Evolutionary conservation across 2,329 filamentous ascomycete genomes (phyloP).

Genomic region (Aspergillus hiratsukae): DNA sequence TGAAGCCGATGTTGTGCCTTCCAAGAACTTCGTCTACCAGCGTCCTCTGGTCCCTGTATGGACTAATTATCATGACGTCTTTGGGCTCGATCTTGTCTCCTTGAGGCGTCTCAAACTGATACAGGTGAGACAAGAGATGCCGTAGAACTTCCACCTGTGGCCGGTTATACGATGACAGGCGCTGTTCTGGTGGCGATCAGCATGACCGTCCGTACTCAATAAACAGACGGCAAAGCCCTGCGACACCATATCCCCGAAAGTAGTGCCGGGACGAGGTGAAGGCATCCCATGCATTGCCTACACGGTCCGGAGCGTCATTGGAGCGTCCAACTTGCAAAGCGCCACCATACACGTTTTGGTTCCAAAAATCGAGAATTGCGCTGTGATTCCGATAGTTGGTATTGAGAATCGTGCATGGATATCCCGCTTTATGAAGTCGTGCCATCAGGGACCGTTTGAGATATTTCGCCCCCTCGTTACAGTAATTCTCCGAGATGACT

Average conservation of each 20-base stretch:
- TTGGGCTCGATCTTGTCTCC: neutral
- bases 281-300: neutral
- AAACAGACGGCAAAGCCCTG: neutral
- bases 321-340: neutral
- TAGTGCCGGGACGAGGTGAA: neutral
- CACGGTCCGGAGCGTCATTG: neutral
- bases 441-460: conserved; percentile 4
- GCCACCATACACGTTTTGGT: neutral
- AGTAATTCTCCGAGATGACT: conserved; percentile 3
- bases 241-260: neutral
- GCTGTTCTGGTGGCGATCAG: neutral
- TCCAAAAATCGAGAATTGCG: neutral
- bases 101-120: neutral
- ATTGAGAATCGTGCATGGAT: neutral
- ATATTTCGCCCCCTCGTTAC: conserved; percentile 7
- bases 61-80: neutral
- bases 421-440: neutral
- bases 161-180: neutral
- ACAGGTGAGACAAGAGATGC: neutral
- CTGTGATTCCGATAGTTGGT: neutral
- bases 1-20: neutral
- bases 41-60: neutral
- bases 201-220: neutral
- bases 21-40: neutral
- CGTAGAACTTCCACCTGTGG: neutral